Evolutionary conservation across 208 protist species (phyloP).

Genomic region (Trypanosoma theileri): DNA sequence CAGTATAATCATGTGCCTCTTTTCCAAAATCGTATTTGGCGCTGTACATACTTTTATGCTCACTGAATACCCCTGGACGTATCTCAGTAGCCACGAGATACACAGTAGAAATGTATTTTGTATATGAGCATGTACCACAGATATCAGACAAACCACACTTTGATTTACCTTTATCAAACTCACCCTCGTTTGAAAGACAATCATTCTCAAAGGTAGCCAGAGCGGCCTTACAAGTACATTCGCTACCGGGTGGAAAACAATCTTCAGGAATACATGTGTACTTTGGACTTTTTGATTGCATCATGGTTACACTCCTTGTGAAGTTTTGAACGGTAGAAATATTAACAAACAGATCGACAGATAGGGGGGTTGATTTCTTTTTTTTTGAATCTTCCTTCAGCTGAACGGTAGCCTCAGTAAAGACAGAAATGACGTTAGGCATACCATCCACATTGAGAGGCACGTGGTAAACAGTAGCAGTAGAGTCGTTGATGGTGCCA

Average conservation of each 20-base stretch:
- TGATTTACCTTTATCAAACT: too few relatives aligned
- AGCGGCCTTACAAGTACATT: too few relatives aligned
- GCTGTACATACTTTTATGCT: conserved; percentile 6
- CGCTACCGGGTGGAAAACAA: too few relatives aligned
- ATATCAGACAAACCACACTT: too few relatives aligned
- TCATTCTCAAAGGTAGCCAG: too few relatives aligned
- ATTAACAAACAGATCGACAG: too few relatives aligned
- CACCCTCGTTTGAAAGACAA: too few relatives aligned
- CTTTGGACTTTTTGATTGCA: too few relatives aligned
- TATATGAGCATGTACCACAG: conserved; percentile 12
- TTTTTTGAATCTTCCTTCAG: too few relatives aligned
- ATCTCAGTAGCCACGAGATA: conserved; percentile 24
- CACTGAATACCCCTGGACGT: conserved; percentile 3
- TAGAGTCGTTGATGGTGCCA: conserved; percentile 12
- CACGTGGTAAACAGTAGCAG: conserved; percentile 3
- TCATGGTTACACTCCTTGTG: too few relatives aligned
- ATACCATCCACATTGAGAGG: conserved; percentile 14
- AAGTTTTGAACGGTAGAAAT: conserved; percentile 7
- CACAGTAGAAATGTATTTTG: conserved; percentile 1
- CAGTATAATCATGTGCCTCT: background rate
- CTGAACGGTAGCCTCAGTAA: conserved; percentile 10
- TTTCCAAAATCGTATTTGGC: conserved; percentile 11
- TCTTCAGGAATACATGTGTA: too few relatives aligned
- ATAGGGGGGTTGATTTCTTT: conserved; percentile 2
- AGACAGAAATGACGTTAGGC: conserved; percentile 1